These are phyloP conservation scores for Epithemia pelagica DNA, from an alignment of 108 stramenopile genomes.

Conservation along the genomic window DNA sequence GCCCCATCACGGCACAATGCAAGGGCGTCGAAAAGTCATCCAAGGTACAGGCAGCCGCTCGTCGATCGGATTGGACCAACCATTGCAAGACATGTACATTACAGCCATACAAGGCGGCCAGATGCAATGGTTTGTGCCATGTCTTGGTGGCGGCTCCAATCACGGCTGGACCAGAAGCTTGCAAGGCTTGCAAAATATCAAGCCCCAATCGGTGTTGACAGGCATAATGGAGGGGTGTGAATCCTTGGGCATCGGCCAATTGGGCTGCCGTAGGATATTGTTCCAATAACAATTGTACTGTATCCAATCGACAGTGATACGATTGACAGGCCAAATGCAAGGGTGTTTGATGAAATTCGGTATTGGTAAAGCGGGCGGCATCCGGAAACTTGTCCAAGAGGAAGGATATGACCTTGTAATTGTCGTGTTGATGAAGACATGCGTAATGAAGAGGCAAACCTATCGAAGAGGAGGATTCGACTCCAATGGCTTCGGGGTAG, in stretches of 20 bases:
- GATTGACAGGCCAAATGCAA: constrained; percentile 7
- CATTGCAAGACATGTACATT: neutral
- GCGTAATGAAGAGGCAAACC: constrained; percentile 4
- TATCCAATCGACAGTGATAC: neutral
- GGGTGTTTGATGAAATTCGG: constrained; percentile 4
- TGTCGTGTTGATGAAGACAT: neutral
- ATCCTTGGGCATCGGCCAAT: constrained; percentile 3
- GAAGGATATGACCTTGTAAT: neutral
- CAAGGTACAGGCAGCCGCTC: neutral
- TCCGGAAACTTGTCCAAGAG: neutral
- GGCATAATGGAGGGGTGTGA: neutral
- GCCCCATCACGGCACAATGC: constrained; percentile 2
- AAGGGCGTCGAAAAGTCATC: neutral
- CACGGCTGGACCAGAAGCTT: neutral
- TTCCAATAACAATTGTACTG: neutral
- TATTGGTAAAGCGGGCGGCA: neutral
- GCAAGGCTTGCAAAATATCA: neutral
- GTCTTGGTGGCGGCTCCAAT: neutral
- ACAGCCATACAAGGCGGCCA: neutral
- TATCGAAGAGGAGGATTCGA: neutral
- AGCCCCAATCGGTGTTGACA: neutral
- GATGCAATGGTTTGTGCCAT: constrained; percentile 3
- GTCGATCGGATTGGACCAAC: neutral
- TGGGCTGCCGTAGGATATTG: constrained; percentile 1
- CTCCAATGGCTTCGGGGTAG: constrained; percentile 1